phyloP scores from a whole-genome alignment of 2,329 filamentous ascomycete species.

The Coniochaeta prunicola region DNA sequence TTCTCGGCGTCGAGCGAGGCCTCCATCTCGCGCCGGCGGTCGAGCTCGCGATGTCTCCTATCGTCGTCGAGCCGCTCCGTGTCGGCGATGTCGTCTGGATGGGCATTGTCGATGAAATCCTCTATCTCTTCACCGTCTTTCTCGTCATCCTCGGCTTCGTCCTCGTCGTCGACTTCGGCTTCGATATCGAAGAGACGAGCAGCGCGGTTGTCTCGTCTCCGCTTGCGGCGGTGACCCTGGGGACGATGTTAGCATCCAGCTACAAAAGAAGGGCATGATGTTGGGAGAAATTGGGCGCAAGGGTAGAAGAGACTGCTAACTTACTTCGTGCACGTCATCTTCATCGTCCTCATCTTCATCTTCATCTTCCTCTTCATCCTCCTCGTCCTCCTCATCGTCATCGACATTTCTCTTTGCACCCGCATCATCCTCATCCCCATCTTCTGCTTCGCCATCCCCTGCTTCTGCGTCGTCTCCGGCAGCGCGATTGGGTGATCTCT shows the following conservation, averaged over 20 bases:
- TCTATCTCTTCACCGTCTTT: constrained; percentile 79
- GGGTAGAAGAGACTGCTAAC: constrained; percentile 6
- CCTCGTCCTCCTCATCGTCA: constrained; percentile 55
- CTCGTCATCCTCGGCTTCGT: constrained; percentile 81
- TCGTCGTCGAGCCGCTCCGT: constrained; percentile 79
- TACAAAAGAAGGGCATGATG: not conserved
- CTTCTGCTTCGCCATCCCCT: constrained; percentile 30
- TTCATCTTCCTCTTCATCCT: constrained; percentile 56
- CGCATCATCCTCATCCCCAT: constrained; percentile 30
- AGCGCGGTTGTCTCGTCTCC: constrained; percentile 61
- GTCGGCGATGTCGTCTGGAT: constrained; percentile 83
- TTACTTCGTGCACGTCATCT: constrained; percentile 59
- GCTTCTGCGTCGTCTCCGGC: constrained; percentile 21
- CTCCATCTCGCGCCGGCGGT: constrained; percentile 82
- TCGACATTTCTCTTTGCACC: constrained; percentile 30
- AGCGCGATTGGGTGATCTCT: constrained; percentile 4
- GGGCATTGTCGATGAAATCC: constrained; percentile 80
- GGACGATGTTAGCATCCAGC: not conserved
- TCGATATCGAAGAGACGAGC: constrained; percentile 95
- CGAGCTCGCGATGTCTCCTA: constrained; percentile 85
- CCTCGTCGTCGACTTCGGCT: constrained; percentile 94
- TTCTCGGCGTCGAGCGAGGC: constrained; percentile 89
- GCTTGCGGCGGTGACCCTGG: constrained; percentile 68
- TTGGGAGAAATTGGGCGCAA: constrained; percentile 4
- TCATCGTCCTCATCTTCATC: constrained; percentile 13